phyloP scores from a whole-genome alignment of 2,329 filamentous ascomycete species.

The Colletotrichum musae region DNA sequence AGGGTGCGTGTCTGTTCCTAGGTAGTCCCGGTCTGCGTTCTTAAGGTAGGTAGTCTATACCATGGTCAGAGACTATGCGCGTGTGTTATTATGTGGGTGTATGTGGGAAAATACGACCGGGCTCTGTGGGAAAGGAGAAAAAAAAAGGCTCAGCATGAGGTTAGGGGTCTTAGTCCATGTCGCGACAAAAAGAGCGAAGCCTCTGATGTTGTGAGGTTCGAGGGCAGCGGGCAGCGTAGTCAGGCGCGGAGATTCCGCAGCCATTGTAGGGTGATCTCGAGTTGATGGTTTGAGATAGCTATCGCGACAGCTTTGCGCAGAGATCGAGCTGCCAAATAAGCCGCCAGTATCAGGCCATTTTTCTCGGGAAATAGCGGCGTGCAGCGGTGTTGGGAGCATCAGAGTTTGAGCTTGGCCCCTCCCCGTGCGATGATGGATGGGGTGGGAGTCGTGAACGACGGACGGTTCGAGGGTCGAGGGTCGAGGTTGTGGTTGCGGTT shows the following conservation, averaged over 20 bases:
- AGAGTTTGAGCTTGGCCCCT: constrained; percentile 31
- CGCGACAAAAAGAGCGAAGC: too few relatives aligned
- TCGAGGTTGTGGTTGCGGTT: not conserved
- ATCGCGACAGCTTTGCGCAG: constrained; percentile 26
- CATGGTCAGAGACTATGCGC: too few relatives aligned
- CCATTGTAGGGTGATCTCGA: constrained; percentile 6
- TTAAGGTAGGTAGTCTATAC: too few relatives aligned
- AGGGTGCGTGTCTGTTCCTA: constrained; percentile 5
- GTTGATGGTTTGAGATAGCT: constrained; percentile 40
- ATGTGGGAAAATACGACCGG: too few relatives aligned
- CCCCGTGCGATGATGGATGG: not conserved
- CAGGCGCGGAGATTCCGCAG: constrained; percentile 1
- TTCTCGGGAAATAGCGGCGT: constrained; percentile 21
- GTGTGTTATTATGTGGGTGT: too few relatives aligned
- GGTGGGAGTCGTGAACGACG: constrained; percentile 31
- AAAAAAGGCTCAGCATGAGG: too few relatives aligned
- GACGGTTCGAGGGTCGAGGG: too few relatives aligned
- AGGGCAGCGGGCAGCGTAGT: constrained; percentile 2
- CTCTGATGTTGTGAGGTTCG: too few relatives aligned
- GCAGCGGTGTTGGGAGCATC: constrained; percentile 9
- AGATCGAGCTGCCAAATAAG: constrained; percentile 40
- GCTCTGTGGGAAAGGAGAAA: too few relatives aligned
- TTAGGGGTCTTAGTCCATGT: too few relatives aligned
- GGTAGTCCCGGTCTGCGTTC: too few relatives aligned
- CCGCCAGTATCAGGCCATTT: constrained; percentile 36